Conservation (phyloP, 306 rosid species). For the Rosa chinensis region DNA sequence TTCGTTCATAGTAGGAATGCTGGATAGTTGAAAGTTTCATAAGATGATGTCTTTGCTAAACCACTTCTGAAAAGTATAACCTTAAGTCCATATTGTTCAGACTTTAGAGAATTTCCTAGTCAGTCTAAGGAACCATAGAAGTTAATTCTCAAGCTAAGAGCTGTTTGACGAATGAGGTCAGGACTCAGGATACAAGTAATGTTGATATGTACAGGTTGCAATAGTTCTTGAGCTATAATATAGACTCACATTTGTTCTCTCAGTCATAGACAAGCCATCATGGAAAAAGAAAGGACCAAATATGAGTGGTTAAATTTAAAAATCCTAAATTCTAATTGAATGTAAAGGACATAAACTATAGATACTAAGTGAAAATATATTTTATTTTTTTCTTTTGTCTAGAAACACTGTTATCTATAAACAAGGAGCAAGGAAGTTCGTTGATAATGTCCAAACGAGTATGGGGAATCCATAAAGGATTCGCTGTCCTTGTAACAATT, state of each 20-base stretch:
- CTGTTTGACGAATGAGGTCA: not conserved
- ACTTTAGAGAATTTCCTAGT: not conserved
- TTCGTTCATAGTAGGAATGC: not conserved
- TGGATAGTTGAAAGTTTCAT: slow-evolving; percentile 1
- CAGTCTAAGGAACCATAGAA: not conserved
- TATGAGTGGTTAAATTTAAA: too few relatives aligned
- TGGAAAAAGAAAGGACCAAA: too few relatives aligned
- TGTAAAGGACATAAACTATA: too few relatives aligned
- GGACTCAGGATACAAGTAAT: not conserved
- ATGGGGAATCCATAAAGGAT: too few relatives aligned
- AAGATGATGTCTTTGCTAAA: not conserved
- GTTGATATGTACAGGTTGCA: not conserved
- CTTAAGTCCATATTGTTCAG: not conserved
- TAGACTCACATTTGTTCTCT: not conserved
- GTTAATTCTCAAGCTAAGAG: not conserved
- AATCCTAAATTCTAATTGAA: too few relatives aligned
- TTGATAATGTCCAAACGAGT: too few relatives aligned
- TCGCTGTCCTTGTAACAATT: too few relatives aligned
- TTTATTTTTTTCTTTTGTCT: too few relatives aligned
- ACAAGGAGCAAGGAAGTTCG: too few relatives aligned
- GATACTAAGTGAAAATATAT: too few relatives aligned
- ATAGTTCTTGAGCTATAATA: not conserved
- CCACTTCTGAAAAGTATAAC: not conserved
- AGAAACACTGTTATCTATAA: too few relatives aligned
- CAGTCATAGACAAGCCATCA: not conserved